These are phyloP conservation scores for Chaetomium cochliodes DNA, from an alignment of 495 filamentous ascomycete species.

Conservation along the genomic window DNA sequence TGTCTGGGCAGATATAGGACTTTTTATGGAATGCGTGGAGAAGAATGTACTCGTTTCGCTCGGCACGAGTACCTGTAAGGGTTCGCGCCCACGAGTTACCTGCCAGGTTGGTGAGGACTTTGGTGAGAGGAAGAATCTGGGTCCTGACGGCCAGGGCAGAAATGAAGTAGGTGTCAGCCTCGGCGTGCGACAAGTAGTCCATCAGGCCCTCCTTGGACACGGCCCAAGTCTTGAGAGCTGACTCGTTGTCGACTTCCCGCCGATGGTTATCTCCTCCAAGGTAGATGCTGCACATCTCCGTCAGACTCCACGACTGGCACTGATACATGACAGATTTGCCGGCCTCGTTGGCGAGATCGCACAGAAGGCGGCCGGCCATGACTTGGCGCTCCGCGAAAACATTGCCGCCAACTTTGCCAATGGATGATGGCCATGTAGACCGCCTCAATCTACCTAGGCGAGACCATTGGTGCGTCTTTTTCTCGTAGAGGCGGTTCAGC, in stretches of 20 bases:
- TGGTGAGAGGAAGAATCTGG: slow-evolving; percentile 90
- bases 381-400: slow-evolving; percentile 91
- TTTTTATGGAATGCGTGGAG: slow-evolving; percentile 93
- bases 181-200: slow-evolving; percentile 89
- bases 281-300: slow-evolving; percentile 93
- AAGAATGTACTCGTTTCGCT: slow-evolving; percentile 98
- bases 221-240: slow-evolving; percentile 84
- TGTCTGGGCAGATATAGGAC: slow-evolving; percentile 97
- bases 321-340: slow-evolving; percentile 97
- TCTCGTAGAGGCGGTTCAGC: slow-evolving; percentile 81
- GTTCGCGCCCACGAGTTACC: slow-evolving; percentile 99
- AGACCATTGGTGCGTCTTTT: slow-evolving; percentile 90
- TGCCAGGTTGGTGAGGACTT: slow-evolving; percentile 92
- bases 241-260: slow-evolving; percentile 82
- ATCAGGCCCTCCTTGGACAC: slow-evolving; percentile 78
- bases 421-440: slow-evolving; percentile 80
- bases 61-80: slow-evolving; percentile 88
- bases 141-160: slow-evolving; percentile 81
- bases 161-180: slow-evolving; percentile 94
- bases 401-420: slow-evolving; percentile 78
- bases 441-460: slow-evolving; percentile 83
- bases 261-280: slow-evolving; percentile 65
- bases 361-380: slow-evolving; percentile 83
- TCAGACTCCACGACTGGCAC: slow-evolving; percentile 96
- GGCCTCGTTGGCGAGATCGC: slow-evolving; percentile 93